These are phyloP conservation scores for Talaromyces ruber DNA, from an alignment of 495 filamentous ascomycete species.

Conservation along the genomic window DNA sequence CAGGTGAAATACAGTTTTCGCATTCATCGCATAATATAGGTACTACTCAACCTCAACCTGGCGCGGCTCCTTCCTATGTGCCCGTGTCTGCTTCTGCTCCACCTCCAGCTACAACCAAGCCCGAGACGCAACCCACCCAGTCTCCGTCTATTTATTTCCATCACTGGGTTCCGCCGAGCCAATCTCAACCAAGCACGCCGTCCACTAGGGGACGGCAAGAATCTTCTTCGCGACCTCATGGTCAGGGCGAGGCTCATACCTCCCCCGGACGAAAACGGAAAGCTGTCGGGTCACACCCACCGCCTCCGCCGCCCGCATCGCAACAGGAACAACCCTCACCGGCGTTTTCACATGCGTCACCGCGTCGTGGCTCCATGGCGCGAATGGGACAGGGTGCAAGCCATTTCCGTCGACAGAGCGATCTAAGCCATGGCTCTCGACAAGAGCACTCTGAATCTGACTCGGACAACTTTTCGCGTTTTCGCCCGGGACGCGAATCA, in stretches of 20 bases:
- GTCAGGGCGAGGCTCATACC: conserved; percentile 24
- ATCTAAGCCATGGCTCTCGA: neutral
- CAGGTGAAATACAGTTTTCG: conserved; percentile 44
- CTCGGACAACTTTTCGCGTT: neutral
- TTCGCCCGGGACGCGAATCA: neutral
- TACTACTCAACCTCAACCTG: conserved; percentile 18
- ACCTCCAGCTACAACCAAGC: conserved; percentile 34
- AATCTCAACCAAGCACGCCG: conserved; percentile 22
- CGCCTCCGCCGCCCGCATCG: conserved; percentile 25
- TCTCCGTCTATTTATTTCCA: conserved; percentile 80
- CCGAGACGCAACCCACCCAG: conserved; percentile 41
- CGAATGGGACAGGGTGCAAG: neutral
- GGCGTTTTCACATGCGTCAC: neutral
- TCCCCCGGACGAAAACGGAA: conserved; percentile 38
- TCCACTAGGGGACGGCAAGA: conserved; percentile 22
- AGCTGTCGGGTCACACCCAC: conserved; percentile 25
- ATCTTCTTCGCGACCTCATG: conserved; percentile 16
- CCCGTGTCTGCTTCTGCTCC: conserved; percentile 38
- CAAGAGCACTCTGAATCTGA: conserved; percentile 4
- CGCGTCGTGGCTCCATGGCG: neutral
- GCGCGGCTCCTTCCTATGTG: conserved; percentile 12
- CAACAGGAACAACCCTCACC: conserved; percentile 2
- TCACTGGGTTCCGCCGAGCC: conserved; percentile 77
- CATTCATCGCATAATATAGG: conserved; percentile 21
- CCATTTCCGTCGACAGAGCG: conserved; percentile 6